Evolutionary conservation across 306 rosid genomes (phyloP), one percentile per base, ranked within the genome.

Genomic region (Dalbergia cochinchinensis): DNA sequence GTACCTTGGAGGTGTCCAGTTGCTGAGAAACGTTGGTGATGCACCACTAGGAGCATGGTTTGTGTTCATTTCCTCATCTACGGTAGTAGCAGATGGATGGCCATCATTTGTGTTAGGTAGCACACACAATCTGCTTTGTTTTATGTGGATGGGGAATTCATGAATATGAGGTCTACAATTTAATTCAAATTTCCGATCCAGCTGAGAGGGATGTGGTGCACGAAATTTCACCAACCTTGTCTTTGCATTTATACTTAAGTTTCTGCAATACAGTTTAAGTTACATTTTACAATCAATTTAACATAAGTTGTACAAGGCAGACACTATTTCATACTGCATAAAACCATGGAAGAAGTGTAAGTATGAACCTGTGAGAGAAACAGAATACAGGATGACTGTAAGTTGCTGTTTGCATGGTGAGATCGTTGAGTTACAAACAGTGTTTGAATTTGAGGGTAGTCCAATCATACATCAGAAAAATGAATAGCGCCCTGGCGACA

Each of bases 1-100:
- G 79, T 91, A 93, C 80, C 73, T 81, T 0, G 99, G 99, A 45
- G 99, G 98, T 18, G 94, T 85, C 99, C 99, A 95, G 41, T 89
- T 88, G 76, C 78, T 66, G 65, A 92, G 77, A 55, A 88, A 80
- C 5, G 86, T 61, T 51, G 68, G 90, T 22, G 73, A 78, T 20
- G 63, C 61, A 0, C 70, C 48, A 82, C 77, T 85, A 68, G 85
- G 89, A 67, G 87, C 80, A 76, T 92, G 85, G 85, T 88, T 89
- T 69, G 83, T 86, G 88, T 83, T 88, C 20, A 77, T 82, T 58
- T 84, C 89, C 59, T 78, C 84, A 47, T 88, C 95, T 34, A 63
- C 15, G 22, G 66, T 65, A 34, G 86, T 74, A 67, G 60, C 87
- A 68, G 91, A 61, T n/a, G 89, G 97, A 34, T 78, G 84, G 19